Evolutionary conservation across 306 rosid genomes (phyloP).

Genomic region (Oxytropis ochrocephala): DNA sequence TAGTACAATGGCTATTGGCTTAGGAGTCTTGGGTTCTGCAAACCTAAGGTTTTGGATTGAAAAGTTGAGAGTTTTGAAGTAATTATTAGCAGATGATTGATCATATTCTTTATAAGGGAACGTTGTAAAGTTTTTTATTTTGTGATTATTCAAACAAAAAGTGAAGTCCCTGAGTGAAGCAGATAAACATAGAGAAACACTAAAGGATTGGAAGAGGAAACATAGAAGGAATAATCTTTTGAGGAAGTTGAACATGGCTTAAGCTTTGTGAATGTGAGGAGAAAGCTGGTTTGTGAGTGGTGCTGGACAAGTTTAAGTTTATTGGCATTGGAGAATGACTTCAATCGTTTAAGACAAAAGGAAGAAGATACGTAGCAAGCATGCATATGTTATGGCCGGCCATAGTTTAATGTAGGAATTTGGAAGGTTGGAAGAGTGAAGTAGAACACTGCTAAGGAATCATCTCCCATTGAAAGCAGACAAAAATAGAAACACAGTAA

Average conservation of each 20-base stretch:
- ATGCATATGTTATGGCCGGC: conserved; percentile 40
- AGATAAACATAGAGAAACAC: conserved; percentile 19
- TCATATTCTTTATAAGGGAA: conserved; percentile 23
- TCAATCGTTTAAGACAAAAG: conserved; percentile 28
- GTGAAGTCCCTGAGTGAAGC: conserved; percentile 19
- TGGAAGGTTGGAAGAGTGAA: conserved; percentile 23
- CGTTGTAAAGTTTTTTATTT: conserved; percentile 50
- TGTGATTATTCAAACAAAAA: conserved; percentile 45
- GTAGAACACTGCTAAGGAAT: background rate
- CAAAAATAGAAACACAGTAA: conserved; percentile 6
- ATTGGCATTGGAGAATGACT: conserved; percentile 28
- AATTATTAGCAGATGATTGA: conserved; percentile 20
- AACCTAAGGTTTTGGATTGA: conserved; percentile 69
- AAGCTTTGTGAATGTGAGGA: conserved; percentile 21
- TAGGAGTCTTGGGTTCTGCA: conserved; percentile 33
- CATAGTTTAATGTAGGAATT: conserved; percentile 15
- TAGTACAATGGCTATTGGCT: conserved; percentile 55
- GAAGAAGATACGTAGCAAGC: conserved; percentile 26
- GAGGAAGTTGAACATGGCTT: conserved; percentile 24
- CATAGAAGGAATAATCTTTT: background rate
- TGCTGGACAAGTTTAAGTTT: conserved; percentile 6
- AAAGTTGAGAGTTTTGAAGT: conserved; percentile 54
- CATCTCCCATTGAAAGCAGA: background rate
- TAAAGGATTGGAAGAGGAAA: conserved; percentile 17
- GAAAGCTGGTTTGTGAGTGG: conserved; percentile 22